Conservation (phyloP, 306 rosid species). For the Ormosia semicastrata region DNA sequence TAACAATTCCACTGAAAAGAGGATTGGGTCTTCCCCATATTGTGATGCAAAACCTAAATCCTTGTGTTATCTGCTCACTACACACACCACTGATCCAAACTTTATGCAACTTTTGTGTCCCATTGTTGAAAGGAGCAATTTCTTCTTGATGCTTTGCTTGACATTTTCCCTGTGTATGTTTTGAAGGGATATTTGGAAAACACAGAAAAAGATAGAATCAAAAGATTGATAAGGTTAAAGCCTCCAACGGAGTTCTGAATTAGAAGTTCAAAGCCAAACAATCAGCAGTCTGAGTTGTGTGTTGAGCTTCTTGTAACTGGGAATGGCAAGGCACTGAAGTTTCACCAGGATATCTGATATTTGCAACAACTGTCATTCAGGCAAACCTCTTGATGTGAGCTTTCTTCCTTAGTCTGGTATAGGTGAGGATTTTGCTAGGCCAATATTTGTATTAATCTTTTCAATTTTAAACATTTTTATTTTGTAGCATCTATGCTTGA, state of each 20-base stretch:
- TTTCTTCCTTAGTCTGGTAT: neutral
- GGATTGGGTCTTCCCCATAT: neutral
- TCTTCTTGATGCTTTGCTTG: constrained; percentile 26
- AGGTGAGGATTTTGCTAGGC: constrained; percentile 9
- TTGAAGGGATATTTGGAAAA: constrained; percentile 85
- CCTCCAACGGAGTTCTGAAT: constrained; percentile 81
- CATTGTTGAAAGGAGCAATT: neutral
- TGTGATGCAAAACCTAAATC: neutral
- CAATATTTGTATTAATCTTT: constrained; percentile 16
- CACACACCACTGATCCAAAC: neutral
- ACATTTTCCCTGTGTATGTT: constrained; percentile 21
- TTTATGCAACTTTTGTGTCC: neutral
- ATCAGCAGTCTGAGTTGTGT: neutral
- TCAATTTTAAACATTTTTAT: neutral
- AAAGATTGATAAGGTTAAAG: constrained; percentile 78
- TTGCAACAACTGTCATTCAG: neutral
- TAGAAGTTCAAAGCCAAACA: neutral
- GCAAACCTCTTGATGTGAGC: constrained; percentile 4
- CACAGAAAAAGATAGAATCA: constrained; percentile 90
- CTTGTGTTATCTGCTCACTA: neutral
- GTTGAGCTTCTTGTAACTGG: constrained; percentile 5
- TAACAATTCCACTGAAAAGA: neutral
- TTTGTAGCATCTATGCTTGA: neutral
- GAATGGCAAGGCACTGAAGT: constrained; percentile 1
- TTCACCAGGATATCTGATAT: neutral